Conservation (phyloP, 2,329 filamentous ascomycete genomes). For the Aspergillus sp. region DNA sequence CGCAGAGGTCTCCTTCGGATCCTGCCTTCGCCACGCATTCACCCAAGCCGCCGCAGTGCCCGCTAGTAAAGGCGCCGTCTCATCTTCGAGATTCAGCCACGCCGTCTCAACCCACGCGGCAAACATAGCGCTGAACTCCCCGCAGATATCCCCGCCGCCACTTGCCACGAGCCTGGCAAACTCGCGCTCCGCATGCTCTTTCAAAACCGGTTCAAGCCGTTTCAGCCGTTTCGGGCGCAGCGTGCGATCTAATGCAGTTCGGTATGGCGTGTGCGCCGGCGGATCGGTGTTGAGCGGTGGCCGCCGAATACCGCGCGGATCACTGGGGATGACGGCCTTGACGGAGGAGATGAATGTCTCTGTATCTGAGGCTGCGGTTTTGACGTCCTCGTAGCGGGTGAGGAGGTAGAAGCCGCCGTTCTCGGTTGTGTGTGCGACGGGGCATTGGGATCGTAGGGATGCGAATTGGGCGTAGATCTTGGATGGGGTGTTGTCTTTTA, state of each 20-base stretch:
- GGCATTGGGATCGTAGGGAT: slow-evolving; percentile 4
- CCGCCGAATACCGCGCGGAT: slow-evolving; percentile 13
- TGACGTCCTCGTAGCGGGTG: slow-evolving; percentile 12
- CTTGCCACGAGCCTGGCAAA: neutral
- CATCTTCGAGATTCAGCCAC: slow-evolving; percentile 14
- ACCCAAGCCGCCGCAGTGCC: slow-evolving; percentile 12
- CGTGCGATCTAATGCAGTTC: slow-evolving; percentile 11
- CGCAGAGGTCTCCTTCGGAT: slow-evolving; percentile 5
- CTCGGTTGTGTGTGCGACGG: slow-evolving; percentile 11
- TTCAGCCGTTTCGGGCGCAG: slow-evolving; percentile 8
- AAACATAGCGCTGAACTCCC: slow-evolving; percentile 8
- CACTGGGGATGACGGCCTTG: slow-evolving; percentile 14
- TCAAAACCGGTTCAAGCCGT: slow-evolving; percentile 2
- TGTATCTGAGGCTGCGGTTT: slow-evolving; percentile 9
- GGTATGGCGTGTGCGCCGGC: slow-evolving; percentile 14
- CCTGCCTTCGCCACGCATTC: slow-evolving; percentile 12
- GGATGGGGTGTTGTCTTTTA: neutral
- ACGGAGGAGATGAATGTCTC: slow-evolving; percentile 11
- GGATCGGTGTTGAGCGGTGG: slow-evolving; percentile 14
- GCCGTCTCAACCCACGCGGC: slow-evolving; percentile 14
- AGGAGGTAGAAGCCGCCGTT: slow-evolving; percentile 12
- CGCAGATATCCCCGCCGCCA: slow-evolving; percentile 6
- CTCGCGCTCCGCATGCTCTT: slow-evolving; percentile 8
- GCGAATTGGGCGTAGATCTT: slow-evolving; percentile 10
- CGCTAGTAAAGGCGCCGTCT: slow-evolving; percentile 10